Percentiles rank a stretch among this genome's conserved stretches.
These are phyloP conservation scores for Lactuca sativa DNA, from an alignment of 129 eudicot genomes.

Conservation along the genomic window DNA sequence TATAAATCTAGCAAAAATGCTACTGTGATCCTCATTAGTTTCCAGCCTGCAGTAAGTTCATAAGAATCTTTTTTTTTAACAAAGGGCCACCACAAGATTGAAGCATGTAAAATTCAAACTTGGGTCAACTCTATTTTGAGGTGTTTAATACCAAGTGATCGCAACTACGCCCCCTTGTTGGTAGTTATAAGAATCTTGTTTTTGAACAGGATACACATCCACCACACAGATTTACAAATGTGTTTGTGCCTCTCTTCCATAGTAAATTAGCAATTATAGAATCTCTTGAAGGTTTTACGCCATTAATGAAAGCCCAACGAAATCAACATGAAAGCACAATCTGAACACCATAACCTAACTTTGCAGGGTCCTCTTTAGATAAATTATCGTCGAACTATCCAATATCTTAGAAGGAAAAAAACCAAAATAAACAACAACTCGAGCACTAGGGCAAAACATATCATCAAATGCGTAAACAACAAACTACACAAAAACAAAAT, in stretches of 20 bases:
- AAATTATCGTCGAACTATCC: background rate
- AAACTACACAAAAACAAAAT: background rate
- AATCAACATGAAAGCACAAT: background rate
- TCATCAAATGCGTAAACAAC: slow-evolving; percentile 9
- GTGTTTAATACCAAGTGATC: no score
- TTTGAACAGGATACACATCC: no score
- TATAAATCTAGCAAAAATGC: no score
- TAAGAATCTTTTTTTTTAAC: no score
- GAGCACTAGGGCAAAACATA: background rate
- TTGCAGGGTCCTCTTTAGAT: background rate
- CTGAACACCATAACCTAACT: background rate
- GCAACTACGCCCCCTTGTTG: no score
- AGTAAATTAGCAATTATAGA: background rate
- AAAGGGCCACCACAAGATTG: no score
- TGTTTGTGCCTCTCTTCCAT: background rate
- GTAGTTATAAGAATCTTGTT: no score
- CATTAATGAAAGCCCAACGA: background rate
- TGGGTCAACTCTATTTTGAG: no score
- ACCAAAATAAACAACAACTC: background rate
- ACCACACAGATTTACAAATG: background rate
- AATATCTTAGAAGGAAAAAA: no score
- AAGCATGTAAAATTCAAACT: no score
- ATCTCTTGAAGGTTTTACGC: background rate
- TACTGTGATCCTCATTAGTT: no score
- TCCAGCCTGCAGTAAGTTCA: no score